These are phyloP conservation scores for Annona squamosa DNA, from an alignment of 164 flowering plant species.

Conservation along the genomic window DNA sequence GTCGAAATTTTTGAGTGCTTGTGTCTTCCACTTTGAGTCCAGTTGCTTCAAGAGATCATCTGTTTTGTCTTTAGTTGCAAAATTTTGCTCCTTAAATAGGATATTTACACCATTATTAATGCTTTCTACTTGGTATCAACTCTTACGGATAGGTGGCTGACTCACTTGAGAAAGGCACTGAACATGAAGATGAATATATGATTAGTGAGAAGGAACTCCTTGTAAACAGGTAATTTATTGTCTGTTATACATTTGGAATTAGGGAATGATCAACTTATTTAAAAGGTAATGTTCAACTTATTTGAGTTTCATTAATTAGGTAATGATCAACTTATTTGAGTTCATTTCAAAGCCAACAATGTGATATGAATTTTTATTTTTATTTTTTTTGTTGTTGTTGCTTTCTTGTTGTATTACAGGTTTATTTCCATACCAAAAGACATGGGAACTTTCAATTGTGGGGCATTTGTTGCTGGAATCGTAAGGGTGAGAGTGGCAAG, in stretches of 20 bases:
- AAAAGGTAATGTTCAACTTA: neutral
- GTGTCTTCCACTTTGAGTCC: neutral
- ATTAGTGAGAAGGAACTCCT: conserved; percentile 99
- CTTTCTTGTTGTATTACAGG: conserved; percentile 26
- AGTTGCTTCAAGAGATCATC: neutral
- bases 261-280: neutral
- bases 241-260: neutral
- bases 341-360: neutral
- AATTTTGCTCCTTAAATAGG: neutral
- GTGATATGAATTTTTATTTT: neutral
- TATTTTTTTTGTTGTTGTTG: neutral
- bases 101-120: neutral
- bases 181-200: conserved; percentile 99
- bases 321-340: neutral
- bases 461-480: conserved; percentile 99
- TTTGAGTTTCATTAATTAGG: neutral
- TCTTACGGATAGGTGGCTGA: conserved; percentile 70
- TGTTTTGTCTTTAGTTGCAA: neutral
- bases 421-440: conserved; percentile 98
- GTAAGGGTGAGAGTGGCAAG: conserved; percentile 56
- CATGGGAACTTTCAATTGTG: conserved; percentile 99
- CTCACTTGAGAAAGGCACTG: conserved; percentile 99
- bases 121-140: neutral
- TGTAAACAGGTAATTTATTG: conserved; percentile 55
- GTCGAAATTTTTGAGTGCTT: neutral